Base-by-base conservation (phyloP, 148 eudicot species). In the Simmondsia chinensis region DNA sequence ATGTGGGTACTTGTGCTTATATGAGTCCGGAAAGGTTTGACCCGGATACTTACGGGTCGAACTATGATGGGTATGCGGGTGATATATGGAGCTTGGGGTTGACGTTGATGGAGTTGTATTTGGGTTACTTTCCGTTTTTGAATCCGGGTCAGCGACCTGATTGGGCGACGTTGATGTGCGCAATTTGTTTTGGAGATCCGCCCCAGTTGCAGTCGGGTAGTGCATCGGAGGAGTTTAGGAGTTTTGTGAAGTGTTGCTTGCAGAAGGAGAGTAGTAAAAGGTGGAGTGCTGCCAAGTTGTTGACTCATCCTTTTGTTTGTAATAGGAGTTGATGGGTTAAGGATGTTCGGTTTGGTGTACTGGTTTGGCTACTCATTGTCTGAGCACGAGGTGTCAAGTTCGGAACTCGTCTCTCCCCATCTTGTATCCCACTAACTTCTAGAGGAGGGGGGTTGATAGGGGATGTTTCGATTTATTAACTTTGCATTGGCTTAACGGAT, bases 1-100 rank as follows among this genome's bases (percentile, higher is more conserved):
- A 88, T 46, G 94, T 88, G 2, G 97, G 97, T 6, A 88, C 97
- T 7, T 88, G 91, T 34, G 97, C 97, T 1, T 88, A 88, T 50
- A 80, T 88, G 97, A 88, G 97, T 7, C 97, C 97, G 2, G 97
- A 88, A 30, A 39, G 97, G 29, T 88, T 88, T 20, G 94, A 88
- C 63, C 97, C 97, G 49, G 97, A 88, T 11, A 77, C 82, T 0
- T 75, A 83, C 39, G 97, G 97, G 0, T 65, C 58, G 12, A 75
- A 73, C 16, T 88, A 88, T 33, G 70, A 88, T 33, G 96, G 89
- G 4, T 88, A 88, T 30, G 86, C 96, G 0, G 94, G 60, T 1
- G 97, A 88, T 59, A 78, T 88, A 3, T 88, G 97, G 97, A 83
- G 97, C 56, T 35, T 88, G 35, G 97, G 94, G 0, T 42, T 88